phyloP scores from a whole-genome alignment of 495 filamentous ascomycete genomes.

The Parachaetomium inaequale region DNA sequence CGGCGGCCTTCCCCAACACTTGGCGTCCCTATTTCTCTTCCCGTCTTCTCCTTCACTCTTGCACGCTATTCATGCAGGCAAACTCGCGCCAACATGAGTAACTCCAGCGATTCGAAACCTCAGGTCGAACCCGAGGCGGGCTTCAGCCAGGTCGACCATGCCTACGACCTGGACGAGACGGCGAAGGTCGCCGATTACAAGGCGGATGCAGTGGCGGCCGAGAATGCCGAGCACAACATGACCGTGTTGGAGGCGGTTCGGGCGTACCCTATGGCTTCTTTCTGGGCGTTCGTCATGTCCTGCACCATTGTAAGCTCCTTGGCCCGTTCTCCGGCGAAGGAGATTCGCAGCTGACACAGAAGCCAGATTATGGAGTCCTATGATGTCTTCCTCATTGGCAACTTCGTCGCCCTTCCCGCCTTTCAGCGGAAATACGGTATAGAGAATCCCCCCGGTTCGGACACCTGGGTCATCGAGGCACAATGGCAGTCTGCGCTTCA shows the following conservation, averaged over 20 bases:
- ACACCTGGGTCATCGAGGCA: neutral
- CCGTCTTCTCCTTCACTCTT: neutral
- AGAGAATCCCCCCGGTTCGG: neutral
- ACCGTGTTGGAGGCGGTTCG: neutral
- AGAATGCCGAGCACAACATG: neutral
- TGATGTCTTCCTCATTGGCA: constrained; percentile 1
- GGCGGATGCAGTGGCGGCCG: neutral
- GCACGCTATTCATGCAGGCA: neutral
- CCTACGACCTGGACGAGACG: constrained; percentile 1
- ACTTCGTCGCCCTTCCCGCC: neutral
- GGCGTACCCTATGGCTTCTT: neutral
- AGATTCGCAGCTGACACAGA: neutral
- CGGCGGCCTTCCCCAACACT: neutral
- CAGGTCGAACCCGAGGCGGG: neutral
- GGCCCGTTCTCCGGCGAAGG: too few relatives aligned
- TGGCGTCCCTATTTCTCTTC: neutral
- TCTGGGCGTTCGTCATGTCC: neutral
- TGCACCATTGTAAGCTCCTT: neutral
- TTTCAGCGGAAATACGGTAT: neutral
- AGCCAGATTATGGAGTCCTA: neutral
- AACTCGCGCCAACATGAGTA: neutral
- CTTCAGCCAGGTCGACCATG: neutral
- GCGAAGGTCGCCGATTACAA: neutral
- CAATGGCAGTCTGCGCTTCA: neutral
- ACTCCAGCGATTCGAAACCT: neutral